phyloP scores from a whole-genome alignment of 2,329 filamentous ascomycete genomes.

The Alternaria arborescens region DNA sequence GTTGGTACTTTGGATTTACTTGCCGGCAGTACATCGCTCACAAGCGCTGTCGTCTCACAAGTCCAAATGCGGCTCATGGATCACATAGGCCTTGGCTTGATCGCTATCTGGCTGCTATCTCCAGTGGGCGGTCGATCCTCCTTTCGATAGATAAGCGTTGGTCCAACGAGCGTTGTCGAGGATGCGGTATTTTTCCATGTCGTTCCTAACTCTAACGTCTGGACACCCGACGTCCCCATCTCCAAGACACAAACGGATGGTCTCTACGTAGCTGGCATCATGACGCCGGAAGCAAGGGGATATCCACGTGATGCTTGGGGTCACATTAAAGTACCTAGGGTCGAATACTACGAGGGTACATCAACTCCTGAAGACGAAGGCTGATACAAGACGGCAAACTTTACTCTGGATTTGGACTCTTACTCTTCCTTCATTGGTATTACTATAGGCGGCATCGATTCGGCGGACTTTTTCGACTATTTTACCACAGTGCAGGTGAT shows the following conservation, averaged over 20 bases:
- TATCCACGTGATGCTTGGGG: background rate
- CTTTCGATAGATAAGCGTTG: background rate
- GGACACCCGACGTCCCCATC: background rate
- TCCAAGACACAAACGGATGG: too few relatives aligned
- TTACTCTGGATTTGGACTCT: background rate
- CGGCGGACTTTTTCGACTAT: background rate
- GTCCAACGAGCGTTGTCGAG: background rate
- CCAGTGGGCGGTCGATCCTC: background rate
- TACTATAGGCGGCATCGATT: background rate
- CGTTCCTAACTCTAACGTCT: background rate
- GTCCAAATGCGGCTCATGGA: fast-evolving
- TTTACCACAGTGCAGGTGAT: background rate
- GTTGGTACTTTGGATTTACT: background rate
- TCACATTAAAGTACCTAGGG: background rate
- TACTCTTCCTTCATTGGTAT: background rate
- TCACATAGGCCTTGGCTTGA: background rate
- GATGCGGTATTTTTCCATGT: background rate
- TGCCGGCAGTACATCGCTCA: background rate
- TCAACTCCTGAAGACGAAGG: background rate
- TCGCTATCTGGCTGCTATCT: background rate
- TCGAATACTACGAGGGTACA: background rate
- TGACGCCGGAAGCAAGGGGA: too few relatives aligned
- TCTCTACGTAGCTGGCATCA: too few relatives aligned
- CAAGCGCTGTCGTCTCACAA: background rate
- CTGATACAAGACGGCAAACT: background rate